Conservation (phyloP, 78 protist genomes). For the Dictyostelium capitatum region DNA sequence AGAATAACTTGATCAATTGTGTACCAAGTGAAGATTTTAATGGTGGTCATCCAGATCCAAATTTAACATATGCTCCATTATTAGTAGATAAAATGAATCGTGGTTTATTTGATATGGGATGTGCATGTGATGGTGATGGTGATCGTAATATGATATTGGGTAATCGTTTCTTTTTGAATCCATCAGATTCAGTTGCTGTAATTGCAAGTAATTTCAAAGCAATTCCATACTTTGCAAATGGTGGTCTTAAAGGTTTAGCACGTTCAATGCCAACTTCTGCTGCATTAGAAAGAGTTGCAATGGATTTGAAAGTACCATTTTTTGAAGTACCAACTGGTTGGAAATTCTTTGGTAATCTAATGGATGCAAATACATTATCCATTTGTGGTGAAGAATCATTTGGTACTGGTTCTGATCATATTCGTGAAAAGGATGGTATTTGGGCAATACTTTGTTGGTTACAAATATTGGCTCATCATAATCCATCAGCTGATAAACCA, state of each 20-base stretch:
- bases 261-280: constrained; percentile 97
- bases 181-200: constrained; percentile 98
- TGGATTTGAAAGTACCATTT: constrained; percentile 32
- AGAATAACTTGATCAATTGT: constrained; percentile 67
- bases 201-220: constrained; percentile 91
- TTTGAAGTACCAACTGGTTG: constrained; percentile 98
- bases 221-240: constrained; percentile 88
- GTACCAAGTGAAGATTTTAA: constrained; percentile 96
- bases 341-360: constrained; percentile 99
- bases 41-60: constrained; percentile 99
- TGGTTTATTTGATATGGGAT: constrained; percentile 90
- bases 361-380: constrained; percentile 91
- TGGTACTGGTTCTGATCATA: constrained; percentile 97
- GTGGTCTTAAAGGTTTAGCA: constrained; percentile 95
- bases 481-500: constrained; percentile 3
- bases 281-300: constrained; percentile 91
- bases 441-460: constrained; percentile 97
- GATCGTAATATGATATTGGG: constrained; percentile 98
- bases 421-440: constrained; percentile 99
- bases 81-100: constrained; percentile 93
- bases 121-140: constrained; percentile 99
- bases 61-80: constrained; percentile 96
- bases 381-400: constrained; percentile 98
- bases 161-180: constrained; percentile 94
- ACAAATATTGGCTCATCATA: constrained; percentile 82